Evolutionary conservation across 129 eudicot species (phyloP).

Genomic region (Tanacetum coccineum): DNA sequence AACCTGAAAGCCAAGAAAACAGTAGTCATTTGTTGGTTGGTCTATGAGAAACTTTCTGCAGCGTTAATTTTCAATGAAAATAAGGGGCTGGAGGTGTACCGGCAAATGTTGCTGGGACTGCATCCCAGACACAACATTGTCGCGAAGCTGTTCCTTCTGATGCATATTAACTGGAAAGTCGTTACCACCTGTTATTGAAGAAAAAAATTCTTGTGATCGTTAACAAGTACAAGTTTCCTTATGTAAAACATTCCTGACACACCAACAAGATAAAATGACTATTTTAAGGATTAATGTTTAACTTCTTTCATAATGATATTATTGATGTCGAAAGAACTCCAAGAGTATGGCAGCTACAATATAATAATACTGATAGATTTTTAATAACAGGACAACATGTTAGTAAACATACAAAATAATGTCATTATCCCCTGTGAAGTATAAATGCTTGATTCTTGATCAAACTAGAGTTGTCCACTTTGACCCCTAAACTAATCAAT

Average conservation of each 20-base stretch:
- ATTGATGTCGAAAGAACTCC: constrained; percentile 2
- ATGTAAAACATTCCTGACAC: constrained; percentile 13
- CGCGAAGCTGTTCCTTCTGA: constrained; percentile 83
- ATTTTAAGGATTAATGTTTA: background rate
- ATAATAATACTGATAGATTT: background rate
- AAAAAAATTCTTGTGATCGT: constrained; percentile 17
- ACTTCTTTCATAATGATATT: background rate
- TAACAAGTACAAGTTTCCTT: background rate
- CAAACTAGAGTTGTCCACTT: background rate
- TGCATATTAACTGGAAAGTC: constrained; percentile 58
- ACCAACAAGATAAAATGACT: background rate
- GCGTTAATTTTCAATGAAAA: background rate
- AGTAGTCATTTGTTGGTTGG: background rate
- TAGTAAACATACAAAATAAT: background rate
- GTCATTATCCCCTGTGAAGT: background rate
- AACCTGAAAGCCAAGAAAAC: constrained; percentile 39
- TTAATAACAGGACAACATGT: constrained; percentile 8
- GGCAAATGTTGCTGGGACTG: constrained; percentile 74
- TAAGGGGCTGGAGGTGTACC: constrained; percentile 32
- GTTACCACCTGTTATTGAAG: constrained; percentile 49
- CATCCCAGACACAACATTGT: constrained; percentile 57
- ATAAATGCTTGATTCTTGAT: background rate
- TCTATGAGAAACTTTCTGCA: constrained; percentile 11
- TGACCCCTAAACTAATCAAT: constrained; percentile 3
- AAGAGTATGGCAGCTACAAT: constrained; percentile 18